Conservation (phyloP, 345 rosid species). For the Trapa incisa region DNA sequence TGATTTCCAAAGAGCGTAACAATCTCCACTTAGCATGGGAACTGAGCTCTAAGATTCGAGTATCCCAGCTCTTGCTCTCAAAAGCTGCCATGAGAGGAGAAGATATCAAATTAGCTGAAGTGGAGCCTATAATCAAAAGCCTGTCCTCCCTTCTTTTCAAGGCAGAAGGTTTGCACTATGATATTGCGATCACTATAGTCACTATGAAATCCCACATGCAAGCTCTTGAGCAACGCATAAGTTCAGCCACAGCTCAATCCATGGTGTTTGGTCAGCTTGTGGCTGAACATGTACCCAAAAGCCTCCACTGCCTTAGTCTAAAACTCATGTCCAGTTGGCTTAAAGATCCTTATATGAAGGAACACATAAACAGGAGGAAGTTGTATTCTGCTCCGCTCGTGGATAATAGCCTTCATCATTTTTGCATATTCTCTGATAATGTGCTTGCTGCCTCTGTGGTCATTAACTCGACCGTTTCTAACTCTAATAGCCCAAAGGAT, state of each 20-base stretch:
- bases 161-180: constrained; percentile 83
- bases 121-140: constrained; percentile 52
- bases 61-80: constrained; percentile 76
- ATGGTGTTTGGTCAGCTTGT: constrained; percentile 57
- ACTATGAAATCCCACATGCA: constrained; percentile 90
- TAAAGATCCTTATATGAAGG: constrained; percentile 30
- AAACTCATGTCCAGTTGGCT: constrained; percentile 65
- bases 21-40: constrained; percentile 88
- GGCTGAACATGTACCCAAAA: constrained; percentile 73
- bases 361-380: constrained; percentile 26
- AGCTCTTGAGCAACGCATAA: constrained; percentile 85
- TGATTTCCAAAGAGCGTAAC: constrained; percentile 82
- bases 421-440: constrained; percentile 82
- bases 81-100: constrained; percentile 68
- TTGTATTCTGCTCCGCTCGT: constrained; percentile 54
- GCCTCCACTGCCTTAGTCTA: constrained; percentile 58
- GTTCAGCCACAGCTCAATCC: constrained; percentile 71
- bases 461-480: constrained; percentile 66
- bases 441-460: constrained; percentile 68
- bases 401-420: constrained; percentile 85
- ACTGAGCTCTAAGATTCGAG: constrained; percentile 59
- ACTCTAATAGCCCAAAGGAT: constrained; percentile 70
- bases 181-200: constrained; percentile 74
- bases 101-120: constrained; percentile 50
- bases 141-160: constrained; percentile 56